Conservation (phyloP, 352 stramenopile species). For the Blastocystis sp. region DNA sequence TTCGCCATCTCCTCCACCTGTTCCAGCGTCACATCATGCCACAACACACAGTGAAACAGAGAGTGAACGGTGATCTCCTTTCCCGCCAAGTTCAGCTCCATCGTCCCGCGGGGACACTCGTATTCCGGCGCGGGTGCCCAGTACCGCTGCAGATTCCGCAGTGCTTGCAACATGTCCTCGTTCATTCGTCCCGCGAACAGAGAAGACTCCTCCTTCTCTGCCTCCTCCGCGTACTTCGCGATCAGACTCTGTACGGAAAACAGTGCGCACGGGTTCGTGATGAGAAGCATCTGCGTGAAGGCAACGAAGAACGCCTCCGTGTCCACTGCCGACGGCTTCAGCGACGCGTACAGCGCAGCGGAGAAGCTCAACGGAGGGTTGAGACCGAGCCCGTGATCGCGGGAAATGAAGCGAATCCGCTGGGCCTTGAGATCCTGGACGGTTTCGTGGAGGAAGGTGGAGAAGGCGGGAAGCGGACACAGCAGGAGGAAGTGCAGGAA, state of each 20-base stretch:
- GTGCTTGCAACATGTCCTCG: slow-evolving; percentile 11
- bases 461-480: neutral
- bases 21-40: neutral
- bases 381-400: neutral
- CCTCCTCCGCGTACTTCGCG: neutral
- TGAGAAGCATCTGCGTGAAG: neutral
- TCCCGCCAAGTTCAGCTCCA: neutral
- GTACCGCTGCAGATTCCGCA: neutral
- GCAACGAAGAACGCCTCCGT: neutral
- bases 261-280: slow-evolving; percentile 18
- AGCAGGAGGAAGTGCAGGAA: slow-evolving; percentile 30
- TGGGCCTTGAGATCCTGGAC: slow-evolving; percentile 39
- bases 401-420: slow-evolving; percentile 32
- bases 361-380: neutral
- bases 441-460: neutral
- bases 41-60: slow-evolving; percentile 3
- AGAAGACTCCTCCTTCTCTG: neutral
- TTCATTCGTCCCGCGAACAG: neutral
- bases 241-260: neutral
- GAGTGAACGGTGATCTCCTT: neutral
- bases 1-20: neutral
- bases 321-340: slow-evolving; percentile 8
- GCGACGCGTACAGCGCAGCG: neutral
- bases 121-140: neutral
- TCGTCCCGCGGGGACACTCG: neutral